Conservation (phyloP, 345 rosid species). For the Reutealis trisperma region DNA sequence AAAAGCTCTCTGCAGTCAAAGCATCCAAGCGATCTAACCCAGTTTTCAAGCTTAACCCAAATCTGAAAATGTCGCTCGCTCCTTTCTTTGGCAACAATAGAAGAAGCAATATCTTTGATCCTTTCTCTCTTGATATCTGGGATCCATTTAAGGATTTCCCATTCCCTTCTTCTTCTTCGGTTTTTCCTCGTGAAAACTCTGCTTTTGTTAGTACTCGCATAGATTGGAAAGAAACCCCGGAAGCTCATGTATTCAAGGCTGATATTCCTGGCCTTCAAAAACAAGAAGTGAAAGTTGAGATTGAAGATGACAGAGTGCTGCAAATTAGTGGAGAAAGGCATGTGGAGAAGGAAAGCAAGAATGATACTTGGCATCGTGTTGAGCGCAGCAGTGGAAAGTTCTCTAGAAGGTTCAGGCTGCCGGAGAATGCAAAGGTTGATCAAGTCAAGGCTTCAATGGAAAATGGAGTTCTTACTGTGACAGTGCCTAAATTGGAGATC, state of each 20-base stretch:
- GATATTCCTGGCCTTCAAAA: slow-evolving; percentile 19
- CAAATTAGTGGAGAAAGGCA: slow-evolving; percentile 23
- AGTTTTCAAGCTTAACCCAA: background rate
- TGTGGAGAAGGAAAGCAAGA: slow-evolving; percentile 18
- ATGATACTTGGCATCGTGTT: slow-evolving; percentile 14
- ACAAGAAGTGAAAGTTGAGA: slow-evolving; percentile 19
- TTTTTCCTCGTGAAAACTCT: background rate
- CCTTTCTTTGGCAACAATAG: background rate
- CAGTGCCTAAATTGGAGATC: slow-evolving; percentile 13
- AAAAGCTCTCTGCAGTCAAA: background rate
- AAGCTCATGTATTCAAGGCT: slow-evolving; percentile 18
- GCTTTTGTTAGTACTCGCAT: slow-evolving; percentile 4
- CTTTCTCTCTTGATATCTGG: slow-evolving; percentile 15
- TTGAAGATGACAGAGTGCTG: slow-evolving; percentile 19
- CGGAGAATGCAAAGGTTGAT: slow-evolving; percentile 18
- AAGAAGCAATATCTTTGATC: slow-evolving; percentile 3
- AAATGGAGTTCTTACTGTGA: slow-evolving; percentile 15
- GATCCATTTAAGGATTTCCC: slow-evolving; percentile 10
- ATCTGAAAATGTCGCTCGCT: slow-evolving; percentile 2
- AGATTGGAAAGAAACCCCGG: slow-evolving; percentile 23
- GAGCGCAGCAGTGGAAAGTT: slow-evolving; percentile 24
- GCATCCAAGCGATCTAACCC: too few relatives aligned
- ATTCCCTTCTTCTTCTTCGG: background rate
- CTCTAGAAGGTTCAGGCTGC: slow-evolving; percentile 16
- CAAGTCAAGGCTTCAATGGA: slow-evolving; percentile 19